phyloP scores from a whole-genome alignment of 2,329 filamentous ascomycete genomes.

The Pseudocercospora musae region DNA sequence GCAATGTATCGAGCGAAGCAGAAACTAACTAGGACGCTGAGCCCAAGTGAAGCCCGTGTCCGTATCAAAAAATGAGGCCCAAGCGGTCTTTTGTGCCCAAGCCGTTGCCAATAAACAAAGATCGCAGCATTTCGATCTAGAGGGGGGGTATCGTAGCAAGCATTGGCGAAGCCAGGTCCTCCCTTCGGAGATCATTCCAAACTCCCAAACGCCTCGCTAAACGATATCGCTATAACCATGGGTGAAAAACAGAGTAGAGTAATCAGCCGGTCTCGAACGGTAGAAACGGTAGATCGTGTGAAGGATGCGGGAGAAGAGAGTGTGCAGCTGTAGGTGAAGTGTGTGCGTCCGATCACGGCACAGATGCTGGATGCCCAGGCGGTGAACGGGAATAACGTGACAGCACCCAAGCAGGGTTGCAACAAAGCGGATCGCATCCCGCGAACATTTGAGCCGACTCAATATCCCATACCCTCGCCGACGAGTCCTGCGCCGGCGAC shows the following conservation, averaged over 20 bases:
- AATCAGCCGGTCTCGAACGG: neutral
- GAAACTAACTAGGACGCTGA: neutral
- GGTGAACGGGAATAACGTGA: slow-evolving; percentile 20
- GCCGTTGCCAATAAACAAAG: slow-evolving; percentile 3
- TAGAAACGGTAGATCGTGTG: neutral
- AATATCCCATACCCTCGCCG: slow-evolving; percentile 38
- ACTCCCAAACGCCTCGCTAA: slow-evolving; percentile 32
- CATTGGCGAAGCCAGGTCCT: slow-evolving; percentile 29
- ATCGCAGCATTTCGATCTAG: slow-evolving; percentile 14
- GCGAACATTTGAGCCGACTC: slow-evolving; percentile 17
- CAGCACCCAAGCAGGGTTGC: slow-evolving; percentile 14
- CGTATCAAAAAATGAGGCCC: neutral
- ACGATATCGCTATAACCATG: slow-evolving; percentile 18
- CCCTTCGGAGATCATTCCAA: slow-evolving; percentile 30
- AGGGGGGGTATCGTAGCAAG: slow-evolving; percentile 25
- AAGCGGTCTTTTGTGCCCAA: slow-evolving; percentile 1
- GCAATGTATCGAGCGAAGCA: neutral
- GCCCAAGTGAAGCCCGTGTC: neutral
- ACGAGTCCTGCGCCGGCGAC: slow-evolving; percentile 54
- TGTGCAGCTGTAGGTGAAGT: slow-evolving; percentile 11
- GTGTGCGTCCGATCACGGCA: slow-evolving; percentile 7
- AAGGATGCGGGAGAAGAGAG: neutral
- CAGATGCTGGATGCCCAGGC: slow-evolving; percentile 13
- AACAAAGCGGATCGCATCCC: slow-evolving; percentile 16
- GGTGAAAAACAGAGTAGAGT: slow-evolving; percentile 11